Percentiles rank a stretch among this genome's conserved stretches.
Evolutionary conservation across 169 alveolate species (phyloP).

Genomic region (Besnoitia besnoiti): DNA sequence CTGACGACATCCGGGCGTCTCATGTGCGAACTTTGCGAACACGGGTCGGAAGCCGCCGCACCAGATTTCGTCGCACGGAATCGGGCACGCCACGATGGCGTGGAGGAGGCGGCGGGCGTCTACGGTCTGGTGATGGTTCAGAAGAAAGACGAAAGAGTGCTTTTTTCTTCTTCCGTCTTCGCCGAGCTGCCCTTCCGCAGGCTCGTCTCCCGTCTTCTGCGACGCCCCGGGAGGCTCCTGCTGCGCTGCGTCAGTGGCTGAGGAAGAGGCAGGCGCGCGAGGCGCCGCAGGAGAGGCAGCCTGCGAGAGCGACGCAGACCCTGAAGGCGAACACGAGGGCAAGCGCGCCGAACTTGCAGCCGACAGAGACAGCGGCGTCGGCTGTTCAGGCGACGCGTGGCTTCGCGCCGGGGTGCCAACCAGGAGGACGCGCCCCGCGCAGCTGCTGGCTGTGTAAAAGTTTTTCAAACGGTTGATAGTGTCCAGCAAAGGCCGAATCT

Average conservation of each 20-base stretch:
- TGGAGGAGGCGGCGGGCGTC: constrained; percentile 7
- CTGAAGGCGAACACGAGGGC: not conserved
- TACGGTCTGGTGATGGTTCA: not conserved
- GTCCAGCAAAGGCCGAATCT: not conserved
- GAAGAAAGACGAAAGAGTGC: not conserved
- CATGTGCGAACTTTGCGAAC: not conserved
- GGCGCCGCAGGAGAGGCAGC: not conserved
- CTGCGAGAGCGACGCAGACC: not conserved
- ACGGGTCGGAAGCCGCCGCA: too few species aligned
- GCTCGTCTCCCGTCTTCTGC: not conserved
- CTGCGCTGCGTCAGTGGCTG: not conserved
- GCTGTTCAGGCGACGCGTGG: too few species aligned
- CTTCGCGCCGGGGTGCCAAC: constrained; percentile 2
- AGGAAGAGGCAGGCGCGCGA: not conserved
- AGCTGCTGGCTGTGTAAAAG: constrained; percentile 13
- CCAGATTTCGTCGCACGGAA: constrained; percentile 15
- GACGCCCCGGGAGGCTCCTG: not conserved
- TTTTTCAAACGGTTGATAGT: not conserved
- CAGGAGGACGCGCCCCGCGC: not conserved
- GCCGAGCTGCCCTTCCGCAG: too few species aligned
- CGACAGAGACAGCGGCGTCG: too few species aligned
- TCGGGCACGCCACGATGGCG: constrained; percentile 1
- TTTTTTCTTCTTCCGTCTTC: not conserved
- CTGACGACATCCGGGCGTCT: not conserved
- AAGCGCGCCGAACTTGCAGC: not conserved